A percentile compares a stretch with the other conserved stretches of the same genome.
Evolutionary conservation across 306 rosid genomes (phyloP).

Genomic region (Fragaria iinumae): DNA sequence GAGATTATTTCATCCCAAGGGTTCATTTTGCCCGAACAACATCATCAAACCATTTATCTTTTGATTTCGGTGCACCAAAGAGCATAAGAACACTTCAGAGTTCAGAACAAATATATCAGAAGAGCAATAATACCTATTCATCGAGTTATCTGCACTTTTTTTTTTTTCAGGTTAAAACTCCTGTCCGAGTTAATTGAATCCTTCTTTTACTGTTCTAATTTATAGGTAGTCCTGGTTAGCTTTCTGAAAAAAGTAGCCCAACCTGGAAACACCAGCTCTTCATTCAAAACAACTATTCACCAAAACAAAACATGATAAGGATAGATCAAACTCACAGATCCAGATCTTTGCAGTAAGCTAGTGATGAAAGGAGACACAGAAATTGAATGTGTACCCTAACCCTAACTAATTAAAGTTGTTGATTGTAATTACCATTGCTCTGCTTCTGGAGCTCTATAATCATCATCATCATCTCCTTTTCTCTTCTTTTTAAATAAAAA

Average conservation of each 20-base stretch:
- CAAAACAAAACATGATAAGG: neutral
- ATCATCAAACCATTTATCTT: neutral
- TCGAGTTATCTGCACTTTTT: neutral
- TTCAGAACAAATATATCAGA: neutral
- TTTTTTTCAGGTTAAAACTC: neutral
- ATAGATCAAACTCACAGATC: conserved; percentile 2
- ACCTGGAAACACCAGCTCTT: neutral
- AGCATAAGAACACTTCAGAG: no score
- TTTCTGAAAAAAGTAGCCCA: neutral
- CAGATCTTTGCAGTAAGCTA: neutral
- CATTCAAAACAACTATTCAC: neutral
- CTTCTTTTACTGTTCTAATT: neutral
- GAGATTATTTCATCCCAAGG: neutral
- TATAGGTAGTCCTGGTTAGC: neutral
- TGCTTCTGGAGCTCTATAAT: neutral
- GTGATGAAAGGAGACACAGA: neutral
- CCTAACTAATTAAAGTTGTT: neutral
- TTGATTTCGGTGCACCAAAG: neutral
- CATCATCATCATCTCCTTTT: neutral
- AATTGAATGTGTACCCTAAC: neutral
- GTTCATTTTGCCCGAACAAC: neutral
- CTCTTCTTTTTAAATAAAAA: neutral
- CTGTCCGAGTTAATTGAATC: neutral
- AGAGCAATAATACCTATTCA: neutral
- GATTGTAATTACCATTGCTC: neutral